phyloP scores from a whole-genome alignment of 2,329 filamentous ascomycete genomes.

The Shiraia sp. region DNA sequence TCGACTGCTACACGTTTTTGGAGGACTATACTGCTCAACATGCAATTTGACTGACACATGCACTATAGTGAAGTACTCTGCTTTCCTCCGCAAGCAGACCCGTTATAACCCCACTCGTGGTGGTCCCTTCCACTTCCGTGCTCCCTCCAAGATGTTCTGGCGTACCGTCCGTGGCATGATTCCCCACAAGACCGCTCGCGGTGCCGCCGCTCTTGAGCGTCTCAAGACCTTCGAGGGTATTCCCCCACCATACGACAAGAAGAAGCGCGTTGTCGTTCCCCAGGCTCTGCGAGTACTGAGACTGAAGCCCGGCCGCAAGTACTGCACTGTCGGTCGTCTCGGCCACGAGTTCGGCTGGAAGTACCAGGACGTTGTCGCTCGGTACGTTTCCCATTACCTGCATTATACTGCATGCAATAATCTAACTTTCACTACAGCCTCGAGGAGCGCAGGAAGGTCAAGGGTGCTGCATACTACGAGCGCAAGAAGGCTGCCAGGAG shows the following conservation, averaged over 20 bases:
- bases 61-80: constrained; percentile 96
- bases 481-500: constrained; percentile 96
- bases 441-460: constrained; percentile 99
- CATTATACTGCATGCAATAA: neutral
- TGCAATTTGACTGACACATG: constrained; percentile 23
- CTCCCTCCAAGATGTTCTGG: constrained; percentile 99
- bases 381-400: constrained; percentile 63
- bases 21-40: constrained; percentile 2
- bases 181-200: constrained; percentile 98
- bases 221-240: constrained; percentile 99
- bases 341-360: constrained; percentile 99
- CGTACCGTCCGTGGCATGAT: constrained; percentile 99
- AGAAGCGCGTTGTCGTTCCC: constrained; percentile 99
- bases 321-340: constrained; percentile 97
- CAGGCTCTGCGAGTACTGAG: constrained; percentile 96
- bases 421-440: constrained; percentile 63
- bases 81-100: constrained; percentile 99
- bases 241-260: constrained; percentile 98
- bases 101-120: constrained; percentile 99
- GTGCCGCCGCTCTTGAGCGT: constrained; percentile 93
- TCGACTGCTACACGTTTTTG: too few relatives aligned
- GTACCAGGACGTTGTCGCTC: constrained; percentile 98
- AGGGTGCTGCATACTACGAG: constrained; percentile 99
- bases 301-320: constrained; percentile 99
- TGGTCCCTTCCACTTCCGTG: constrained; percentile 99